A percentile compares a stretch with the other conserved stretches of the same genome.
Conservation (phyloP, 441 rosid species). For the Pelargonium fulgidum region DNA sequence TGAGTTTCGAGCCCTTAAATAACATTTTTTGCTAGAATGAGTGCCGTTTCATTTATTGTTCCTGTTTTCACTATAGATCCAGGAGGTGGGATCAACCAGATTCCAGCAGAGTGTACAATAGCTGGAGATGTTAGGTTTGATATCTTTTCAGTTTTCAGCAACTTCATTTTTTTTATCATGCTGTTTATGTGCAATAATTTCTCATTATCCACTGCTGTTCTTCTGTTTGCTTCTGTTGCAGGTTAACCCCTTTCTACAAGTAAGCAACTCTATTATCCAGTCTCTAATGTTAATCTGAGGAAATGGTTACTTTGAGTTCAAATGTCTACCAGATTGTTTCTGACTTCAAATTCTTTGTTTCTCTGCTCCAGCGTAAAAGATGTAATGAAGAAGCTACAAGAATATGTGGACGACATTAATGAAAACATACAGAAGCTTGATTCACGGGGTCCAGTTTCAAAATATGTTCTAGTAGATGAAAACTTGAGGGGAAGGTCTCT, state of each 20-base stretch:
- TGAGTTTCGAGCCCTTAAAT: constrained; percentile 29
- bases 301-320: background rate
- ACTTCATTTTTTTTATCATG: background rate
- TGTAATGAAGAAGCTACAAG: constrained; percentile 60
- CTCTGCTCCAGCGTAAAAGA: constrained; percentile 44
- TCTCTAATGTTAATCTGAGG: background rate
- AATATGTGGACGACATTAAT: constrained; percentile 77
- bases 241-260: constrained; percentile 93
- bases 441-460: constrained; percentile 77
- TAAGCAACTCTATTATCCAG: constrained; percentile 33
- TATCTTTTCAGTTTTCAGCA: constrained; percentile 12
- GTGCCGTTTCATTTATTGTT: constrained; percentile 14
- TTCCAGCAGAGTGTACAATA: constrained; percentile 77
- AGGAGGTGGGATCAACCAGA: constrained; percentile 94
- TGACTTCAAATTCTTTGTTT: constrained; percentile 13
- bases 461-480: constrained; percentile 68
- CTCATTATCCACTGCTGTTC: constrained; percentile 12
- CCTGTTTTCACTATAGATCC: constrained; percentile 55
- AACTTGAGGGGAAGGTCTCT: constrained; percentile 68
- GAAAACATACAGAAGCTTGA: constrained; percentile 56
- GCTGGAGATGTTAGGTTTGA: constrained; percentile 86
- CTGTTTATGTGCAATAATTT: background rate
- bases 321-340: constrained; percentile 14
- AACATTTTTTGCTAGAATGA: constrained; percentile 8
- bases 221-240: constrained; percentile 30